Evolutionary conservation across 441 rosid genomes (phyloP), one percentile per base, ranked within the genome.

Genomic region (Sinapis alba): DNA sequence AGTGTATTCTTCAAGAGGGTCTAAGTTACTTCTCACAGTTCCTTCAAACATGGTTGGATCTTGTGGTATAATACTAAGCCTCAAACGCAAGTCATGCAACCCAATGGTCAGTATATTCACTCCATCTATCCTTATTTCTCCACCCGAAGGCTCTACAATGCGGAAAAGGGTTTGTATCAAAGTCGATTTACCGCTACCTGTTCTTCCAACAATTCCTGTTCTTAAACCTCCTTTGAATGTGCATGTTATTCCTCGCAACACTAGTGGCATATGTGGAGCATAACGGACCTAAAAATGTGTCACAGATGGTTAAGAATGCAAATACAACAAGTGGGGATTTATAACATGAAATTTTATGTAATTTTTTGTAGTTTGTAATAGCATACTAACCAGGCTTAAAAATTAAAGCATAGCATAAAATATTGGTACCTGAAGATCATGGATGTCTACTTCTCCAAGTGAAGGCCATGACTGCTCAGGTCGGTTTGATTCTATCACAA

Each of bases 21-120:
- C 99, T 45, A 95, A 83, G 78, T 95, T 95, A 77, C 87, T 90
- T 72, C 97, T 61, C 12, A 95, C 83, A 3, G 97, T 89, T 20
- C 99, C 99, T 80, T 92, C 98, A 67, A 92, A 95, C 97, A 95
- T 88, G 73, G 97, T 91, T 53, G 99, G 98, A 75, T 95, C 98
- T 80, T 89, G 98, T 4, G 98, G 98, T 66, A 92, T 92, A 41
- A 95, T 92, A 80, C 98, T 91, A 18, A 92, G 84, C 50, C 88
- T 86, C 56, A 89, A 86, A 71, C 96, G 84, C 83, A 95, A 85
- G 83, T 95, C 97, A 69, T 95, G 98, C 73, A 92, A 78, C 70
- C 99, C 97, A 38, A 95, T 86, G 13, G 71, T 78, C 60, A 86
- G 85, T 51, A 92, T 92, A 65, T 90, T 71, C 30, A 95, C 78